These are phyloP conservation scores for Sordariomycetes sp. DNA, from an alignment of 2,329 filamentous ascomycete genomes.

Conservation along the genomic window DNA sequence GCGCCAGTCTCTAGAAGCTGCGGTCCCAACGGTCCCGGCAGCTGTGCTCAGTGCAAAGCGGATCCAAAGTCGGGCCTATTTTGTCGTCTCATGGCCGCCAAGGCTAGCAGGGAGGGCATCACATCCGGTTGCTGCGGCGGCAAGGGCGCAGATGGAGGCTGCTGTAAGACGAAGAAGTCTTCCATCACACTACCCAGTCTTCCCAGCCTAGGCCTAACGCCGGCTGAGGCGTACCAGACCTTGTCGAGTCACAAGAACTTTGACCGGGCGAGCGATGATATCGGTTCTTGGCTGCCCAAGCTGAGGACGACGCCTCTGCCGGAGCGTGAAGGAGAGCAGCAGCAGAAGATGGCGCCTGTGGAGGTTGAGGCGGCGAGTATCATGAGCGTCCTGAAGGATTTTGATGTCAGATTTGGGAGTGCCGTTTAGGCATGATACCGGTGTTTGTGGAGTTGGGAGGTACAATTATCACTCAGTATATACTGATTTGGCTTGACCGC, in stretches of 20 bases:
- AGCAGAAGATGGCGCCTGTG: constrained; percentile 38
- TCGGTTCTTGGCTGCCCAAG: constrained; percentile 67
- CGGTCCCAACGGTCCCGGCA: constrained; percentile 64
- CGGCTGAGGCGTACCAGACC: constrained; percentile 71
- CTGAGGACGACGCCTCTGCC: constrained; percentile 50
- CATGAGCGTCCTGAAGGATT: constrained; percentile 76
- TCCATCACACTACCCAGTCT: constrained; percentile 25
- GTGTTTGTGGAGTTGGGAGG: no score
- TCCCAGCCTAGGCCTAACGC: constrained; percentile 53
- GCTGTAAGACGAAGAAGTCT: constrained; percentile 46
- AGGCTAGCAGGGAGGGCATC: constrained; percentile 33
- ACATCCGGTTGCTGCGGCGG: constrained; percentile 54
- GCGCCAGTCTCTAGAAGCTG: constrained; percentile 30
- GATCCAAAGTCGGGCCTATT: constrained; percentile 77
- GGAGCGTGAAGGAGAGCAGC: constrained; percentile 9
- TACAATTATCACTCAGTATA: background rate
- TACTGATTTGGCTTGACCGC: no score
- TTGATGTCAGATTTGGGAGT: constrained; percentile 62
- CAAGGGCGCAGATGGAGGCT: constrained; percentile 48
- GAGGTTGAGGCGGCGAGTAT: constrained; percentile 78
- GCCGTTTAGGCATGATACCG: background rate
- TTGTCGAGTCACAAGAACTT: constrained; percentile 70
- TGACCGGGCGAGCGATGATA: constrained; percentile 62
- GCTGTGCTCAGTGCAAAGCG: constrained; percentile 67
- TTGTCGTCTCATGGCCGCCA: constrained; percentile 71